Base-by-base conservation (phyloP, 306 rosid species). In the Gillenia trifoliata region DNA sequence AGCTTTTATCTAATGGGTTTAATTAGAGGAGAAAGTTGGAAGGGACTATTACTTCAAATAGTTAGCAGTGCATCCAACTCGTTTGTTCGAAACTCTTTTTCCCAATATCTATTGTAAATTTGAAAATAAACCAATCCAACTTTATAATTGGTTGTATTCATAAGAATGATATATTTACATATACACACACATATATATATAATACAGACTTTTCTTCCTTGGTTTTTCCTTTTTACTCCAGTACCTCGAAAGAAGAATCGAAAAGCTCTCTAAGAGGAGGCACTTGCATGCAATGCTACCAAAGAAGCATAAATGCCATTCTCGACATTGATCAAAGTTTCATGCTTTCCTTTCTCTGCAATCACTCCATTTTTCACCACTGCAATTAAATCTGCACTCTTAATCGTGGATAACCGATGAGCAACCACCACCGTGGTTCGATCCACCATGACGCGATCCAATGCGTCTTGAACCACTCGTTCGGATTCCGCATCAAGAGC, bases 401-500 rank as follows among this genome's bases (percentile, higher is more conserved):
- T 88, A 11, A 88, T 86, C 0, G 96, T 90, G 8, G 90, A 78
- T 64, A 90, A 71, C 56, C 90, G 82, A 78, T 90, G 92, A 8
- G 96, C 96, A 65, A 90, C 89, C 22, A 90, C 72, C 43, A 90
- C 65, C n/a, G 92, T 88, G 54, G 92, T 90, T 59, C 96, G 63
- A 17, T 86, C 71, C 74, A 88, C 83, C 85, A 88, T 86, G 23
- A 88, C 83, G 50, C 63, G 77, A 66, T 89, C 92, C 41, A 89
- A 68, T 59, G 92, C 95, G 70, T 89, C 95, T 59, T 88, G 92
- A 30, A 90, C 92, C 12, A 90, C 83, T 74, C 83, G 78, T 56
- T 90, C 96, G 19, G 96, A 90, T 77, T 90, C 92, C 0, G 92
- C 89, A 81, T 90, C 96, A 50, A 90, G 85, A 59, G 96, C 92